Evolutionary conservation across 495 filamentous ascomycete genomes (phyloP).

Genomic region (Rusavskia elegans): DNA sequence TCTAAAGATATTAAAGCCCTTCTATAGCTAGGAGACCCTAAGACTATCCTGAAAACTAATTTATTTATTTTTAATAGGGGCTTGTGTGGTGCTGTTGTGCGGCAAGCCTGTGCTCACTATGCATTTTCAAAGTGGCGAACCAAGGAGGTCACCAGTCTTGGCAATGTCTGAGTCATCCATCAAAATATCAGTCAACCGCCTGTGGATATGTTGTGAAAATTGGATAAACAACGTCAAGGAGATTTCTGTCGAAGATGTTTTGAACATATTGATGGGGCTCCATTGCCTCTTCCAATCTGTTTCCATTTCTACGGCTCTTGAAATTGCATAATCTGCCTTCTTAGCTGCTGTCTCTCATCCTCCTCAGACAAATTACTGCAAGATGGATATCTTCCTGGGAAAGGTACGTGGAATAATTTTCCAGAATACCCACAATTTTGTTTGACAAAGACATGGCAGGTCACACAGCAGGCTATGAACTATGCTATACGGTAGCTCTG

Average conservation of each 20-base stretch:
- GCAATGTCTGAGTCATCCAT: background rate
- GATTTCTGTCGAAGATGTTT: background rate
- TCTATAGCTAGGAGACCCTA: too few relatives aligned
- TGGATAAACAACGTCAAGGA: background rate
- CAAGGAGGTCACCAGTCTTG: too few relatives aligned
- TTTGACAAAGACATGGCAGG: conserved; percentile 18
- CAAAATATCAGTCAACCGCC: background rate
- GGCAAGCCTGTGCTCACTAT: too few relatives aligned
- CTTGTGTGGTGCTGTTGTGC: too few relatives aligned
- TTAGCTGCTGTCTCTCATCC: background rate
- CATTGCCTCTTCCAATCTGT: background rate
- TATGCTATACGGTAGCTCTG: conserved; percentile 55
- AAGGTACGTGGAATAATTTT: conserved; percentile 30
- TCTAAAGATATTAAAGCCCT: too few relatives aligned
- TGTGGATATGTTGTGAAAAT: background rate
- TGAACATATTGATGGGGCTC: background rate
- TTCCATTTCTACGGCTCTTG: background rate
- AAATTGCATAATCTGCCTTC: background rate
- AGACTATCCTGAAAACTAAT: too few relatives aligned
- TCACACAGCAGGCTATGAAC: conserved; percentile 76
- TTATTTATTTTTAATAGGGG: too few relatives aligned
- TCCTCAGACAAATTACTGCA: background rate
- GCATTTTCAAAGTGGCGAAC: too few relatives aligned
- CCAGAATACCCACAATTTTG: background rate
- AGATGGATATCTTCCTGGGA: conserved; percentile 65